phyloP scores from a whole-genome alignment of 2,329 filamentous ascomycete genomes.

The Stemphylium lycopersici region DNA sequence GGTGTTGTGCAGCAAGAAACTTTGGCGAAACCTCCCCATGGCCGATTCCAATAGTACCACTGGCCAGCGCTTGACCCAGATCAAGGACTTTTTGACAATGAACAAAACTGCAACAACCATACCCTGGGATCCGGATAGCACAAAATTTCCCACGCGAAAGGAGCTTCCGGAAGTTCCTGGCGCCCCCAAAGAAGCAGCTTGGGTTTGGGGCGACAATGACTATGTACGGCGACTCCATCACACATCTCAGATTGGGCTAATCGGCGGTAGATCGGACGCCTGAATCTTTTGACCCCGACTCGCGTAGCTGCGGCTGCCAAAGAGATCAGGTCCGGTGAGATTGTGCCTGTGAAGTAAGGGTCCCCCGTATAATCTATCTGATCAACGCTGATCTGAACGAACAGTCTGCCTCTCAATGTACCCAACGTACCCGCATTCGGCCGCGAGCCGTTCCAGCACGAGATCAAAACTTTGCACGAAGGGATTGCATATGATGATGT shows the following conservation, averaged over 20 bases:
- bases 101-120: constrained; percentile 56
- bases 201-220: constrained; percentile 66
- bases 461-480: constrained; percentile 55
- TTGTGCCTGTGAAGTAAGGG: constrained; percentile 61
- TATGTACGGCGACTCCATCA: constrained; percentile 40
- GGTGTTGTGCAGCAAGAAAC: neutral
- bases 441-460: constrained; percentile 61
- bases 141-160: constrained; percentile 59
- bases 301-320: constrained; percentile 60
- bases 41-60: constrained; percentile 42
- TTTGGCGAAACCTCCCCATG: constrained; percentile 27
- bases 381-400: constrained; percentile 7
- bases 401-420: constrained; percentile 59
- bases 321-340: constrained; percentile 63
- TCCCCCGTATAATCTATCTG: neutral
- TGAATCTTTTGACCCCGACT: constrained; percentile 63
- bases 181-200: constrained; percentile 62
- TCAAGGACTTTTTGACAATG: constrained; percentile 54
- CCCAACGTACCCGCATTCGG: constrained; percentile 60
- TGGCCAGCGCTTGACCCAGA: constrained; percentile 49
- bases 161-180: constrained; percentile 60
- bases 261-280: constrained; percentile 51
- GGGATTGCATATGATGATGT: constrained; percentile 51
- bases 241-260: neutral
- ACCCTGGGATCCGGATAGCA: constrained; percentile 61